Conservation (phyloP, 257 asterid species). For the Nicotiana otophora region DNA sequence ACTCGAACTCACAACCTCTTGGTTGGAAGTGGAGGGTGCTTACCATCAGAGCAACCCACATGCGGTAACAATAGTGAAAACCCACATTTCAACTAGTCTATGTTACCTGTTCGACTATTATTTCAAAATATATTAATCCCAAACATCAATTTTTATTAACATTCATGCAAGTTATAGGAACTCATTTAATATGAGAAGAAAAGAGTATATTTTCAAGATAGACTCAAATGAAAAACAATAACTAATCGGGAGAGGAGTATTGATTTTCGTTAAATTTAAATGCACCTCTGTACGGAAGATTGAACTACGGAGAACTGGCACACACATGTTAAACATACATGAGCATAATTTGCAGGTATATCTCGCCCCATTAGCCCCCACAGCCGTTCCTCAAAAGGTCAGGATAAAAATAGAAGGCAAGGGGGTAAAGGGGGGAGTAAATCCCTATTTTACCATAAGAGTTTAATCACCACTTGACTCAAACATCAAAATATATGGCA, state of each 20-base stretch:
- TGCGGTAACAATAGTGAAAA: neutral
- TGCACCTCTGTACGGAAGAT: neutral
- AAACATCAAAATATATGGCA: neutral
- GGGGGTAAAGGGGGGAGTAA: neutral
- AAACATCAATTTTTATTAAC: neutral
- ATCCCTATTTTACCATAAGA: neutral
- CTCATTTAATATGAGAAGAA: neutral
- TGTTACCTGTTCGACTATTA: neutral
- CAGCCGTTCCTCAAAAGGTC: neutral
- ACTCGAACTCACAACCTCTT: no score
- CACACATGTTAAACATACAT: neutral
- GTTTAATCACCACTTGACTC: neutral
- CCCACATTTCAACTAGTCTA: neutral
- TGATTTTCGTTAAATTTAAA: neutral
- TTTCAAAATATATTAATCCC: constrained; percentile 1
- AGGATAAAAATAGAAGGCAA: neutral
- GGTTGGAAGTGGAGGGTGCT: no score
- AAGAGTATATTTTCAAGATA: neutral
- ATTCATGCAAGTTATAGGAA: neutral
- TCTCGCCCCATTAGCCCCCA: neutral
- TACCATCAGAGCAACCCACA: no score
- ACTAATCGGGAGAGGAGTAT: neutral
- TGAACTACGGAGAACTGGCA: neutral
- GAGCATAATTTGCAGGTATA: neutral
- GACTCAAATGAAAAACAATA: neutral